Base-by-base conservation (phyloP, 176 grass and related monocot genomes). In the Eleusine coracana region DNA sequence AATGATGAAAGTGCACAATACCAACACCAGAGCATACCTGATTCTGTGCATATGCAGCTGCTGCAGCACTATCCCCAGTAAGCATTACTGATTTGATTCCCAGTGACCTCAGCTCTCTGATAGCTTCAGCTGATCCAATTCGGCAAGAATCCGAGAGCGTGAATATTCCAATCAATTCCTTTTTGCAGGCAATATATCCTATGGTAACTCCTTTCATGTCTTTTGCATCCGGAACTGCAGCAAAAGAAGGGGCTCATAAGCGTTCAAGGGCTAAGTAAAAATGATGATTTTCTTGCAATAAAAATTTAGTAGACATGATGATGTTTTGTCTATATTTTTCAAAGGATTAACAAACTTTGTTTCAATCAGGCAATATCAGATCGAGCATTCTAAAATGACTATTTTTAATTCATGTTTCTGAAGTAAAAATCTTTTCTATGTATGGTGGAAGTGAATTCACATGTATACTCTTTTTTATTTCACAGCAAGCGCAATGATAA, bases 81-180 rank as follows among this genome's bases (percentile, higher is more conserved):
- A 99, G 91, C 97, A 99, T 99, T 11, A 93, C 97, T 37, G 85
- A 83, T 73, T 87, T 96, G 27, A 96, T 94, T 81, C 97, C 91
- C 69, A 96, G 12, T 54, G 86, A 94, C 87, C 87, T 96, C 38
- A 99, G 69, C 21, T 92, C 89, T 40, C 46, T 88, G 72, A 99
- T 89, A 60, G 97, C 93, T 81, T 94, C 87, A 70, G 86, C 82
- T 64, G 97, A 87, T 21, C 97, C 93, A 68, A 88, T 94, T 40
- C 97, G 87, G 81, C 97, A 99, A 11, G 89, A 86, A 74, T 99
- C 97, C 1, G 89, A 96, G 11, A 99, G 91, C 71, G 80, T 80
- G 70, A 99, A 99, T 59, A 99, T 76, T 56, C 93, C 97, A 13
- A 96, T 68, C 84, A 96, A 80, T 59, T 90, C 66, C 13, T 69